Percentiles rank a stretch among this genome's conserved stretches.
Conservation (phyloP, 805 yeast genomes). For the Saccharomyces mikatae region DNA sequence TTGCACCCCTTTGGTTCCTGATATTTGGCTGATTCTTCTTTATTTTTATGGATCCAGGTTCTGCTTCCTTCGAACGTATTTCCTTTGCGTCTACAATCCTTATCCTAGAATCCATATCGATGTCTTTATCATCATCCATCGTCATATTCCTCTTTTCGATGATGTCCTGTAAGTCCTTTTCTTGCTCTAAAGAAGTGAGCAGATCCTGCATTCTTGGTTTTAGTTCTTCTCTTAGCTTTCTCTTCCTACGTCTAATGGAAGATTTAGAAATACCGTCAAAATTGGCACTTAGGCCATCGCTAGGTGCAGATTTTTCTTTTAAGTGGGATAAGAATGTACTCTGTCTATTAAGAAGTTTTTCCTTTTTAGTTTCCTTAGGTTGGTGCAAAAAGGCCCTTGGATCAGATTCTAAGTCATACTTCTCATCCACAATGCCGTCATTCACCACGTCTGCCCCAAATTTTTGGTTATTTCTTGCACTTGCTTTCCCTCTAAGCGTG, state of each 20-base stretch:
- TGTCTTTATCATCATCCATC: conserved; percentile 14
- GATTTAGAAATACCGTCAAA: conserved; percentile 56
- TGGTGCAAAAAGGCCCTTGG: conserved; percentile 45
- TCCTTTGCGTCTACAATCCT: conserved; percentile 5
- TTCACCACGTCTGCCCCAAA: conserved; percentile 7
- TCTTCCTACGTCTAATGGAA: conserved; percentile 54
- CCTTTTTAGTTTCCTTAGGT: conserved; percentile 45
- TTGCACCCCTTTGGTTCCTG: conserved; percentile 45
- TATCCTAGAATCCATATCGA: conserved; percentile 2
- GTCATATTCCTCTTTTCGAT: conserved; percentile 6
- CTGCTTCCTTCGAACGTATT: conserved; percentile 3
- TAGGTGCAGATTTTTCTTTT: conserved; percentile 7
- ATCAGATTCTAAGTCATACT: conserved; percentile 26
- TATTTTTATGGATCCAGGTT: conserved; percentile 15
- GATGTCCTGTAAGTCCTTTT: conserved; percentile 18
- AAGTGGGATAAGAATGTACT: conserved; percentile 29
- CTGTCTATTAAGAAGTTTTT: conserved; percentile 37
- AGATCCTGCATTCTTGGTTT: conserved; percentile 63
- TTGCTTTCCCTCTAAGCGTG: conserved; percentile 37
- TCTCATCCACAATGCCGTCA: conserved; percentile 1
- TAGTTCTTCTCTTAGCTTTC: conserved; percentile 52
- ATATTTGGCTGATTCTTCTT: conserved; percentile 45
- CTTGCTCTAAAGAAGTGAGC: conserved; percentile 41
- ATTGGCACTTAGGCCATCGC: conserved; percentile 15
- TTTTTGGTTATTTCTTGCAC: conserved; percentile 18